A percentile compares a stretch with the other conserved stretches of the same genome.
These are phyloP conservation scores for Acacia concinna DNA, from an alignment of 331 rosid genomes.

Conservation along the genomic window DNA sequence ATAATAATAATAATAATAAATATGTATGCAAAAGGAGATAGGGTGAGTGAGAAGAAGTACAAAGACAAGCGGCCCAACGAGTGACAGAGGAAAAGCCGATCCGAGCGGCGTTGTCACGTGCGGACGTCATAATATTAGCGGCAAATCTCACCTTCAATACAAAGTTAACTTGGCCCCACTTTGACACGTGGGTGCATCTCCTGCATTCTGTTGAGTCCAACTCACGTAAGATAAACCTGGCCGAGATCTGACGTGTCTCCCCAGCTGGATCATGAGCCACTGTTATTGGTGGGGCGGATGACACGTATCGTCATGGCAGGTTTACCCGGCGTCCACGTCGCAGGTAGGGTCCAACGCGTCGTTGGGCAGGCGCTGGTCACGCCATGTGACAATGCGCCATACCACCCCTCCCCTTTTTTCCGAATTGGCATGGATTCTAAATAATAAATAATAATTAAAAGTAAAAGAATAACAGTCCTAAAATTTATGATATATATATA, in stretches of 20 bases:
- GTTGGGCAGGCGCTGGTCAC: slow-evolving; percentile 49
- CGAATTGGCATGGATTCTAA: slow-evolving; percentile 26
- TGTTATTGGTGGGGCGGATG: background rate
- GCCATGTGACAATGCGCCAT: slow-evolving; percentile 48
- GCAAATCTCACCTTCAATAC: slow-evolving; percentile 42
- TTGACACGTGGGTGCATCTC: slow-evolving; percentile 35
- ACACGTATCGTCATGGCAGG: slow-evolving; percentile 24
- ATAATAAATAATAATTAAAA: background rate
- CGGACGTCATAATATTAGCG: slow-evolving; percentile 47
- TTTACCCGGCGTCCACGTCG: slow-evolving; percentile 4
- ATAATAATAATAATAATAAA: no score
- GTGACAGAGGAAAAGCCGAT: slow-evolving; percentile 36
- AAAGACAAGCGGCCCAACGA: slow-evolving; percentile 28
- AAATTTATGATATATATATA: slow-evolving; percentile 6
- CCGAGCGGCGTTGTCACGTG: slow-evolving; percentile 46
- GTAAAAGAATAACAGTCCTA: slow-evolving; percentile 14
- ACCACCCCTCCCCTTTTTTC: slow-evolving; percentile 11
- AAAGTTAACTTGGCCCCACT: slow-evolving; percentile 40
- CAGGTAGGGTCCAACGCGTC: background rate
- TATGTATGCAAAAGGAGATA: background rate
- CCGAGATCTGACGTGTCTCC: slow-evolving; percentile 47
- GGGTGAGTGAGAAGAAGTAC: background rate
- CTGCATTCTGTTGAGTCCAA: slow-evolving; percentile 33
- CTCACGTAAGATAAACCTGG: slow-evolving; percentile 40
- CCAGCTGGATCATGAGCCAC: slow-evolving; percentile 36